Conservation (phyloP, 2,329 filamentous ascomycete genomes). For the Colletotrichum sp. region DNA sequence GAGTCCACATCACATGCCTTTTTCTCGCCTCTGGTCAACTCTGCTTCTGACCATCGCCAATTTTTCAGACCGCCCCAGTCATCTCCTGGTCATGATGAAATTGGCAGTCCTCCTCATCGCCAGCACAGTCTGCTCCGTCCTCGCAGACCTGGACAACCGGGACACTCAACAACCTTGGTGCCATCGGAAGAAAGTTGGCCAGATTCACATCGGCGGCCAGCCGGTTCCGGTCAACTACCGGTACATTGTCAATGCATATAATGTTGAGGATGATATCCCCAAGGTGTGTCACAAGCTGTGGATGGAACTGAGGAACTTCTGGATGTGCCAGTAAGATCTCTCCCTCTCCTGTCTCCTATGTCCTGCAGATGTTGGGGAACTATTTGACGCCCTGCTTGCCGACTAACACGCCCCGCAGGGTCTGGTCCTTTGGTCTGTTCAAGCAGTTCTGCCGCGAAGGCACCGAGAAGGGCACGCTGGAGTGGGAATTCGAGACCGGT, state of each 20-base stretch:
- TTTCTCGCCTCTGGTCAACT: neutral
- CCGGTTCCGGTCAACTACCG: neutral
- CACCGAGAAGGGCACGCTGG: neutral
- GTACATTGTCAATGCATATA: neutral
- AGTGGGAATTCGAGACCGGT: neutral
- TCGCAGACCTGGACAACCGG: neutral
- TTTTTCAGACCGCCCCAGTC: neutral
- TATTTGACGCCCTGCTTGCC: neutral
- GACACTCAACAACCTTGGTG: neutral
- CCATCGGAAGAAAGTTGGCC: neutral
- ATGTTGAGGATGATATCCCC: neutral
- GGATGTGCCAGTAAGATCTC: neutral
- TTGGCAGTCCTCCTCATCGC: neutral
- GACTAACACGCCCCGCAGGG: neutral
- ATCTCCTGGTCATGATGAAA: neutral
- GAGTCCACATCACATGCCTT: neutral
- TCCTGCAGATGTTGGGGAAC: neutral
- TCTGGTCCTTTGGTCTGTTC: neutral
- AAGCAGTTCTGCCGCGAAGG: neutral
- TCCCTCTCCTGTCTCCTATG: neutral
- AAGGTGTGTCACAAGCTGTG: neutral
- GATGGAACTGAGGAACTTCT: neutral
- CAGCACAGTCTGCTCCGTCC: neutral
- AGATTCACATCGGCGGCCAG: neutral
- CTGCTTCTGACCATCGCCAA: neutral